These are phyloP conservation scores for Pelargonium citronellum DNA, from an alignment of 441 rosid genomes.

Conservation along the genomic window DNA sequence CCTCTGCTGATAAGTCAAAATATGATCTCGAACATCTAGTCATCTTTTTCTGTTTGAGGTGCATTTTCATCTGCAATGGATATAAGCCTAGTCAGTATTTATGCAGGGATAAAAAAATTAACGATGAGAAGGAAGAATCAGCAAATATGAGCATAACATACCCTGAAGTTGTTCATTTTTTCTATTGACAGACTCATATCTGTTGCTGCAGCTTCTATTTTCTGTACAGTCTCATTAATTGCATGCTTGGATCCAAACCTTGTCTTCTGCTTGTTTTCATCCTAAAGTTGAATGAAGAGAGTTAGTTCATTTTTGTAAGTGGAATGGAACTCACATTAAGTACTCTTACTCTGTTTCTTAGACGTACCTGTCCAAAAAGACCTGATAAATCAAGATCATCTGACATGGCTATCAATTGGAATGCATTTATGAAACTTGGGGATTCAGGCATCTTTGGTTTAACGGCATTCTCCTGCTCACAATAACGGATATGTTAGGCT, in stretches of 20 bases:
- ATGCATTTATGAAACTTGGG: conserved; percentile 71
- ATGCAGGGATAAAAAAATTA: neutral
- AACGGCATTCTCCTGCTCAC: conserved; percentile 41
- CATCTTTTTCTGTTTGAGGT: conserved; percentile 44
- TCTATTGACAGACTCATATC: conserved; percentile 59
- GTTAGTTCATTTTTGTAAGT: neutral
- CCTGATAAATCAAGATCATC: conserved; percentile 86
- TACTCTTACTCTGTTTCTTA: conserved; percentile 14
- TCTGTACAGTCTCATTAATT: conserved; percentile 63
- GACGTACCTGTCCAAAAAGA: conserved; percentile 67
- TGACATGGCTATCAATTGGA: conserved; percentile 89
- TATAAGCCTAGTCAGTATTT: conserved; percentile 9
- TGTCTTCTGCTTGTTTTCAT: conserved; percentile 54
- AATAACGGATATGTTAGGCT: neutral
- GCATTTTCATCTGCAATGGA: conserved; percentile 61
- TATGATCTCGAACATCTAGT: conserved; percentile 51
- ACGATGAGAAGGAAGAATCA: neutral
- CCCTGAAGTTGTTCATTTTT: conserved; percentile 59
- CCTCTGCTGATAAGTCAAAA: conserved; percentile 79
- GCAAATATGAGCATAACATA: conserved; percentile 19
- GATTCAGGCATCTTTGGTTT: conserved; percentile 40
- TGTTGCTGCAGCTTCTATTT: conserved; percentile 81
- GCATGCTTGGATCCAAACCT: conserved; percentile 69
- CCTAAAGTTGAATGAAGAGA: conserved; percentile 32
- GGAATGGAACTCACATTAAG: neutral